phyloP scores from a whole-genome alignment of 495 filamentous ascomycete species.

The Aspergillus carlsbadensis region DNA sequence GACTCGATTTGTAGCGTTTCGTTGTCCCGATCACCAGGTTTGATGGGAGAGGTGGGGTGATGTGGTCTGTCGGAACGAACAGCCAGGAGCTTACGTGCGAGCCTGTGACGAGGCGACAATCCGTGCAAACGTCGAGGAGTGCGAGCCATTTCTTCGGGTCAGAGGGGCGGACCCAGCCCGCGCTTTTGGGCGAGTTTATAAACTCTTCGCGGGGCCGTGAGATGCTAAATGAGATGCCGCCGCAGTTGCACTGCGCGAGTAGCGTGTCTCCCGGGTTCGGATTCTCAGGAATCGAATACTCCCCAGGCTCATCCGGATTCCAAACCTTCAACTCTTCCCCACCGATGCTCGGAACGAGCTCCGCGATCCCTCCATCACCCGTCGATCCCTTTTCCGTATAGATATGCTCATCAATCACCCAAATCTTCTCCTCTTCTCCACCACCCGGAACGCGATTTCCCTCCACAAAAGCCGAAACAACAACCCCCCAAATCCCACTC shows the following conservation, averaged over 20 bases:
- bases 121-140: constrained; percentile 47
- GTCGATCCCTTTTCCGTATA: constrained; percentile 39
- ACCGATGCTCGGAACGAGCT: constrained; percentile 34
- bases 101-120: constrained; percentile 48
- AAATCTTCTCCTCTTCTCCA: constrained; percentile 21
- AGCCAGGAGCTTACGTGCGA: constrained; percentile 49
- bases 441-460: background rate
- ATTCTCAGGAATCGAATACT: background rate
- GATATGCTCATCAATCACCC: constrained; percentile 38
- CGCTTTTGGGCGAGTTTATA: constrained; percentile 27
- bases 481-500: background rate
- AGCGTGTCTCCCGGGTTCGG: constrained; percentile 12
- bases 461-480: background rate
- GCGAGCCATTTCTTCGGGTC: constrained; percentile 40
- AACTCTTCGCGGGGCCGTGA: constrained; percentile 30
- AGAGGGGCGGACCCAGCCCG: constrained; percentile 41
- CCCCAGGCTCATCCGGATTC: constrained; percentile 4
- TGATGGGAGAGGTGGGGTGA: constrained; percentile 19
- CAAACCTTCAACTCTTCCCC: constrained; percentile 20
- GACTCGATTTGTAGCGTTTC: constrained; percentile 40
- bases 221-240: constrained; percentile 45
- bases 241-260: constrained; percentile 48
- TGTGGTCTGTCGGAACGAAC: constrained; percentile 30
- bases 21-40: constrained; percentile 45
- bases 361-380: constrained; percentile 40